phyloP scores from a whole-genome alignment of 1,284 basidiomycete genomes.

The Athelia sp. region DNA sequence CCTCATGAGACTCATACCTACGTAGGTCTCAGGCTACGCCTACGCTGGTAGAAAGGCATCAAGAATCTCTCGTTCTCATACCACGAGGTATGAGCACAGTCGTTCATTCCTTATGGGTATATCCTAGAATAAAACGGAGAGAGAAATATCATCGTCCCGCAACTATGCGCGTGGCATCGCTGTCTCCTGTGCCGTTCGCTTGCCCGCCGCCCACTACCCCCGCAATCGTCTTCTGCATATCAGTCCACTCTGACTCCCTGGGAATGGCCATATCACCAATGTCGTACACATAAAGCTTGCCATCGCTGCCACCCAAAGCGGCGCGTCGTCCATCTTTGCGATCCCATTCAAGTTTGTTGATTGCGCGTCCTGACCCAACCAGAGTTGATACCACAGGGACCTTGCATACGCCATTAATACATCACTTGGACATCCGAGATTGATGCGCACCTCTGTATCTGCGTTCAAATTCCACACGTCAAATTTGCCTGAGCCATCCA shows the following conservation, averaged over 20 bases:
- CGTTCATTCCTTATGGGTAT: no score
- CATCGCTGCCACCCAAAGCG: slow-evolving; percentile 89
- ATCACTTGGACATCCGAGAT: slow-evolving; percentile 3
- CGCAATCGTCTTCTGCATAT: slow-evolving; percentile 78
- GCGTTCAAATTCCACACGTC: slow-evolving; percentile 95
- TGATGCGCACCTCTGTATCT: slow-evolving; percentile 80
- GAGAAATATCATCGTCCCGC: slow-evolving; percentile 38
- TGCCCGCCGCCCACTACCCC: slow-evolving; percentile 56
- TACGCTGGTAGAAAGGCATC: no score
- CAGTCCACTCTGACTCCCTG: slow-evolving; percentile 84
- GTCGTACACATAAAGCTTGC: slow-evolving; percentile 90
- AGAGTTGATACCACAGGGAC: slow-evolving; percentile 77
- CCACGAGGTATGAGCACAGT: no score
- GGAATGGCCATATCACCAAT: slow-evolving; percentile 86
- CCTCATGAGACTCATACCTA: no score
- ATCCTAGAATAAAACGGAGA: background rate
- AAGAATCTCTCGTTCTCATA: no score
- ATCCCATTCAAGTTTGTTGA: slow-evolving; percentile 97
- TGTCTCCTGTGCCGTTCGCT: slow-evolving; percentile 45
- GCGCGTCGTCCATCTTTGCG: slow-evolving; percentile 78
- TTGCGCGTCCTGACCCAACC: slow-evolving; percentile 69
- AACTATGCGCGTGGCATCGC: slow-evolving; percentile 34
- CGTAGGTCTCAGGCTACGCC: no score
- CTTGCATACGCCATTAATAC: slow-evolving; percentile 35
- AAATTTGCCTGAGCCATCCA: slow-evolving; percentile 92